Conservation (phyloP, 345 rosid genomes). For the Hibiscus tridactylites region DNA sequence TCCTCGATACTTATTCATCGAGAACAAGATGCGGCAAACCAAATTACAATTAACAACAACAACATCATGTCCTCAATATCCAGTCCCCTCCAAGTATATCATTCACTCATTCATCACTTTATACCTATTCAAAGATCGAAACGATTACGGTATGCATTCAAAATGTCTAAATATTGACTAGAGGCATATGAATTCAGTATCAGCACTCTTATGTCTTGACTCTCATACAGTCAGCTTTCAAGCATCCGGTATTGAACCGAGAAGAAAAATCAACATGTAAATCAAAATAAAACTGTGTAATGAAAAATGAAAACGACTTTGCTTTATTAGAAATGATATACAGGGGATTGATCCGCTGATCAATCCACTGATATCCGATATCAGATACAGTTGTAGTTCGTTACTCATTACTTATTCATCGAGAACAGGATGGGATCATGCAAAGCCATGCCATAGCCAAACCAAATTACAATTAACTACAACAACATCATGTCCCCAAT, state of each 20-base stretch:
- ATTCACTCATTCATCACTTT: no score
- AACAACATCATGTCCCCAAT: neutral
- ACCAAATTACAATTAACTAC: neutral
- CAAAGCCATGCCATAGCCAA: neutral
- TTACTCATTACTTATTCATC: neutral
- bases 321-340: conserved; percentile 7
- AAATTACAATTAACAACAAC: no score
- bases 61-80: no score
- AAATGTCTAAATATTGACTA: neutral
- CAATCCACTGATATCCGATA: neutral
- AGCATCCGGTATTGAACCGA: neutral
- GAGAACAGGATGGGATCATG: neutral
- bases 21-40: no score
- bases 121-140: no score
- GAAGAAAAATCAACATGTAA: neutral
- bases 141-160: no score
- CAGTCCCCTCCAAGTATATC: no score
- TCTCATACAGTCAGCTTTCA: neutral
- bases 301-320: neutral
- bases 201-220: neutral
- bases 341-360: neutral
- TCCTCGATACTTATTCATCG: no score
- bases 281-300: neutral
- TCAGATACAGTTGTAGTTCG: no score
- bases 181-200: neutral